Percentiles rank a stretch among this genome's conserved stretches.
Conservation (phyloP, 2,329 filamentous ascomycete species). For the Calonectria henricotiae region DNA sequence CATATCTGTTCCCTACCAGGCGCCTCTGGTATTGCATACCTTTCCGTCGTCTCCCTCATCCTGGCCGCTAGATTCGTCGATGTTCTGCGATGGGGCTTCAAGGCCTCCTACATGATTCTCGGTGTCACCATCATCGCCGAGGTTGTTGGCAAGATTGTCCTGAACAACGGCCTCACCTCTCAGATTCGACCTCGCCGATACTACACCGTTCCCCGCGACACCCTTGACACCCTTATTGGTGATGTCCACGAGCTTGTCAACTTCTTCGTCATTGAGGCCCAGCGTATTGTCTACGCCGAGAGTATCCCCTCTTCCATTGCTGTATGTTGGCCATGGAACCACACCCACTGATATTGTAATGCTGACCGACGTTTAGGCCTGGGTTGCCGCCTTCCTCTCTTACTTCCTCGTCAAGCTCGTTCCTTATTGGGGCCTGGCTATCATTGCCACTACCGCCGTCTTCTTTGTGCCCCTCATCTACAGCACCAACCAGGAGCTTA, state of each 20-base stretch:
- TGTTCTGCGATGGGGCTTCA: constrained; percentile 76
- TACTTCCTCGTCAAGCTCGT: constrained; percentile 81
- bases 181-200: constrained; percentile 79
- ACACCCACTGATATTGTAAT: constrained; percentile 27
- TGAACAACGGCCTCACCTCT: constrained; percentile 75
- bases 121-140: constrained; percentile 75
- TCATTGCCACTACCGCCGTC: constrained; percentile 72
- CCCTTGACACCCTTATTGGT: constrained; percentile 73
- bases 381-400: constrained; percentile 74
- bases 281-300: constrained; percentile 79
- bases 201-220: constrained; percentile 77
- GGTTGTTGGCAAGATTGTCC: constrained; percentile 72
- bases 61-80: constrained; percentile 78
- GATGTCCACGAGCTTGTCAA: constrained; percentile 80
- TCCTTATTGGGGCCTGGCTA: constrained; percentile 78
- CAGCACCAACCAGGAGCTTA: constrained; percentile 79
- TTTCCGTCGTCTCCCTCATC: constrained; percentile 72
- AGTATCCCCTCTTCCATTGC: constrained; percentile 74
- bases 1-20: constrained; percentile 59
- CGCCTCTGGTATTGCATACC: constrained; percentile 77
- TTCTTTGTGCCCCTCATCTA: constrained; percentile 79
- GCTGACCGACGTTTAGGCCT: constrained; percentile 64
- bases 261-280: constrained; percentile 80
- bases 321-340: constrained; percentile 63
- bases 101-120: constrained; percentile 76